These are phyloP conservation scores for Xylogone sp. DNA, from an alignment of 2,329 filamentous ascomycete species.

Conservation along the genomic window DNA sequence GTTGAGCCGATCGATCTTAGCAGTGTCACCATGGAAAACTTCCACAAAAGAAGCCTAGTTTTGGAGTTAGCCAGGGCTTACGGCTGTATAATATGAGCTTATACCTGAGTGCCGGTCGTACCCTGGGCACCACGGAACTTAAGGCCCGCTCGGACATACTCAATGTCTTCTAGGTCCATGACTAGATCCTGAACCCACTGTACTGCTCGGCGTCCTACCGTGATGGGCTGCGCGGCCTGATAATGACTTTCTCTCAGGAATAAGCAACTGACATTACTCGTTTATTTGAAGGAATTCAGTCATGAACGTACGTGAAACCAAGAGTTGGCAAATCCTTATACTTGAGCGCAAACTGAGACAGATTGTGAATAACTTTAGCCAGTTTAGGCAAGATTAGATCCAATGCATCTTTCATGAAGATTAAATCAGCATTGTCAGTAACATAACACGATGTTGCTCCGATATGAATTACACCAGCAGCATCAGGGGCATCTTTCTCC, in stretches of 20 bases:
- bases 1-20: conserved; percentile 52
- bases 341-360: conserved; percentile 67
- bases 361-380: conserved; percentile 72
- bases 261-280: no score
- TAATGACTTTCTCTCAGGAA: no score
- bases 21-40: conserved; percentile 43
- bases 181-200: no score
- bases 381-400: no score
- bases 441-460: conserved; percentile 36
- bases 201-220: conserved; percentile 41
- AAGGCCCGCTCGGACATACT: conserved; percentile 64
- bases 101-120: neutral
- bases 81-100: no score
- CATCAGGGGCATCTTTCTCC: conserved; percentile 68
- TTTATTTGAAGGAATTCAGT: no score
- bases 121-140: conserved; percentile 60
- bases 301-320: no score
- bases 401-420: no score
- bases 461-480: conserved; percentile 80
- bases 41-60: conserved; percentile 30
- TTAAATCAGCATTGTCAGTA: no score
- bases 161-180: conserved; percentile 71
- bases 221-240: conserved; percentile 53
- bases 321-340: conserved; percentile 71
- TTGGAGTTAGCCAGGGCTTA: no score